These are phyloP conservation scores for Microbotryum saponariae DNA, from an alignment of 1,284 basidiomycete species.

Conservation along the genomic window DNA sequence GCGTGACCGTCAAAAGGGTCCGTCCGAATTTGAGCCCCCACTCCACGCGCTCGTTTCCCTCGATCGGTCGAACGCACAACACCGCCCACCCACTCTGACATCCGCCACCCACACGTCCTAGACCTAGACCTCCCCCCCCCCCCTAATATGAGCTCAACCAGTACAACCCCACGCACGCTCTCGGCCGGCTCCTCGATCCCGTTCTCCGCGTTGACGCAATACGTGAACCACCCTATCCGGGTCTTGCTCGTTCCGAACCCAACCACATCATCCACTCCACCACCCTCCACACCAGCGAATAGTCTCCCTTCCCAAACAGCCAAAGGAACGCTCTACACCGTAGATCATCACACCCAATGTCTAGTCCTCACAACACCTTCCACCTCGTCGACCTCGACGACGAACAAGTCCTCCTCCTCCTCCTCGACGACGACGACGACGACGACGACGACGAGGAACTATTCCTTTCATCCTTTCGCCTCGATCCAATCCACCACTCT, in stretches of 20 bases:
- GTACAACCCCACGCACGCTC: too few species aligned
- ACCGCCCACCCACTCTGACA: neutral
- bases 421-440: neutral
- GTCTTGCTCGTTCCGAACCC: too few species aligned
- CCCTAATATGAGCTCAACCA: too few species aligned
- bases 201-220: too few species aligned
- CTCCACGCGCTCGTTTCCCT: neutral
- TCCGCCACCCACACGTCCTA: neutral
- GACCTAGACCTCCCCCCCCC: too few species aligned
- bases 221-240: too few species aligned
- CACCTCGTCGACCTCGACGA: neutral
- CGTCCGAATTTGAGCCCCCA: neutral
- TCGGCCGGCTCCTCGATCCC: too few species aligned
- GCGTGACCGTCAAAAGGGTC: too few species aligned
- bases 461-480: constrained; percentile 15
- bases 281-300: neutral
- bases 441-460: neutral
- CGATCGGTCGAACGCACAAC: neutral
- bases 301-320: neutral
- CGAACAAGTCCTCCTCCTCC: neutral
- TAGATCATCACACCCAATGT: constrained; percentile 13
- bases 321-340: constrained; percentile 19
- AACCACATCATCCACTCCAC: too few species aligned
- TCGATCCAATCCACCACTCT: constrained; percentile 17
- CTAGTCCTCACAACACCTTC: constrained; percentile 14